phyloP scores from a whole-genome alignment of 2,329 filamentous ascomycete genomes.

The Ophiocordyceps australis region DNA sequence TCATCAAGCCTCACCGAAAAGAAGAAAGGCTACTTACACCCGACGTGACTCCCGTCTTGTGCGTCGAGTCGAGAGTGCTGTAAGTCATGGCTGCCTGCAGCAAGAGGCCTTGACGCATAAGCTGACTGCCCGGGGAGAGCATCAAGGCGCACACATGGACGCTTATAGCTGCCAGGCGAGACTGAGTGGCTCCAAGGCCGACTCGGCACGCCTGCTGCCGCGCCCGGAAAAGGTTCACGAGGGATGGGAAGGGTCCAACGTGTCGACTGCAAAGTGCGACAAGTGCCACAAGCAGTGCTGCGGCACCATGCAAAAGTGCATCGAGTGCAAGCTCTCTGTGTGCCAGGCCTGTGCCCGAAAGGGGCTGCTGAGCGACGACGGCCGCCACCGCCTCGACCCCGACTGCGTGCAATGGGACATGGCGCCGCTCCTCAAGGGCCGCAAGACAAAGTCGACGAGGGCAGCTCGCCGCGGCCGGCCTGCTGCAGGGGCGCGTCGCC shows the following conservation, averaged over 20 bases:
- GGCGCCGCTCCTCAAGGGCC: not conserved
- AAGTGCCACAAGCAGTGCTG: constrained; percentile 7
- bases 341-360: constrained; percentile 6
- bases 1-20: no score
- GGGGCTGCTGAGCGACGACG: constrained; percentile 4
- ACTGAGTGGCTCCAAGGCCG: no score
- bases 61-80: no score
- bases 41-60: no score
- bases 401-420: constrained; percentile 5
- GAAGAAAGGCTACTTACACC: no score
- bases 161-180: no score
- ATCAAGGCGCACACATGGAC: no score
- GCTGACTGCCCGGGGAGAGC: no score
- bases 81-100: no score
- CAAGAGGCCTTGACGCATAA: no score
- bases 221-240: constrained; percentile 3
- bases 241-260: constrained; percentile 6
- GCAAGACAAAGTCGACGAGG: not conserved
- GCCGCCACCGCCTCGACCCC: constrained; percentile 6
- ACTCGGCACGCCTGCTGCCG: no score
- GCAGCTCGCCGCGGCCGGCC: not conserved
- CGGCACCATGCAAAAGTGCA: constrained; percentile 8
- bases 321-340: constrained; percentile 7
- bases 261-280: constrained; percentile 10
- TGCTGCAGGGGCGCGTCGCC: no score